Evolutionary conservation across 2,329 filamentous ascomycete species (phyloP), one percentile per base, ranked within the genome.

Genomic region (Akanthomyces uredinophilus): DNA sequence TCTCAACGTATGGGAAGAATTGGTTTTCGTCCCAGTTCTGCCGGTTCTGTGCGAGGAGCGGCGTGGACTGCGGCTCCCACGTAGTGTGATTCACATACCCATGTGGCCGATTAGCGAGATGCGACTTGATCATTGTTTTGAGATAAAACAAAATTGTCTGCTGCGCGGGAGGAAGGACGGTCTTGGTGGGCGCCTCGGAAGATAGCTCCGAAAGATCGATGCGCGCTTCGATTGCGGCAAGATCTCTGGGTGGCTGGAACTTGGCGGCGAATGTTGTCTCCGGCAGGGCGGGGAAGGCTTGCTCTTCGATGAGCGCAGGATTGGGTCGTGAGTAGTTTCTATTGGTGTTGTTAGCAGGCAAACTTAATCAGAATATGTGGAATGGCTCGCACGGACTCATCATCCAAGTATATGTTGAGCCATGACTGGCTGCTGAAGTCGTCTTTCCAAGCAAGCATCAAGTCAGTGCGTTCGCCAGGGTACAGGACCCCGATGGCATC

Each of bases 51-150:
- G 68, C 64, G 4, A 70, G 58, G 1, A 70, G 60, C 3, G 68
- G 67, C 4, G 49, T 52, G 2, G 59, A 37, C 46, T 70, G 68
- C 5, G 68, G 66, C 39, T 65, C 44, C 69, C 69, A 71, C 0
- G 62, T 60, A 0, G 69, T 71, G 55, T 68, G 66, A 46, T 71
- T 71, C 27, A 71, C 59, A n/a, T 67, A 70, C 2, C 69, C 69
- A 14, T 68, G 37, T 1, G 69, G 69, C 24, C 56, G 64, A 53
- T 71, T 69, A 6, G 63, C 65, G 11, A 65, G 60, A 5, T 67
- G 63, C 1, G 69, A 43, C 57, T 67, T 27, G 20, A 65, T 66
- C 51, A 69, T 66, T 13, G 66, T 70, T 39, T 68, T 68, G 20
- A 70, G 43, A 43, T 70, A 70, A 5, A 70, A 50, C 5, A 70